phyloP scores from a whole-genome alignment of 176 grass and related monocot species.

The Cymbopogon citratus region DNA sequence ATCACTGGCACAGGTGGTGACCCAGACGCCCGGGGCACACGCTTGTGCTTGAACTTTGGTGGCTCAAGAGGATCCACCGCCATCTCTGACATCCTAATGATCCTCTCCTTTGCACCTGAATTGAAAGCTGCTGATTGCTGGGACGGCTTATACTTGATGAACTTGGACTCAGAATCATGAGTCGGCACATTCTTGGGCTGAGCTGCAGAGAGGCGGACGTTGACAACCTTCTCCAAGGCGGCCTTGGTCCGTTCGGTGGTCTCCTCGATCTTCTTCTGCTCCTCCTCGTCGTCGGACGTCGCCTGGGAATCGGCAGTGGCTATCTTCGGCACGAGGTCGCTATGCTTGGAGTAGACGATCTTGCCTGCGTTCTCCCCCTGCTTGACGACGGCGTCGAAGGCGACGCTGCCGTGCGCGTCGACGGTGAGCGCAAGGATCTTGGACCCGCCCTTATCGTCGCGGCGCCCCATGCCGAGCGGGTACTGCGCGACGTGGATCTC shows the following conservation, averaged over 20 bases:
- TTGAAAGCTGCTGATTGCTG: slow-evolving; percentile 93
- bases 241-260: slow-evolving; percentile 65
- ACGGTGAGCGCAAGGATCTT: slow-evolving; percentile 91
- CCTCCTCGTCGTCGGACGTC: slow-evolving; percentile 41
- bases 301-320: slow-evolving; percentile 38
- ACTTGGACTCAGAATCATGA: slow-evolving; percentile 74
- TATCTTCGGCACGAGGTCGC: slow-evolving; percentile 80
- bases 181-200: slow-evolving; percentile 94
- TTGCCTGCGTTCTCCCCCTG: slow-evolving; percentile 90
- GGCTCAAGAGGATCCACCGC: slow-evolving; percentile 84
- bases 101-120: slow-evolving; percentile 94
- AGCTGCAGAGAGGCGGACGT: slow-evolving; percentile 71
- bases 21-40: slow-evolving; percentile 69
- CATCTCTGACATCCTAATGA: slow-evolving; percentile 83
- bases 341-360: slow-evolving; percentile 93
- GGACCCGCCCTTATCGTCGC: slow-evolving; percentile 75
- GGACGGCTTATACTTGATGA: slow-evolving; percentile 97
- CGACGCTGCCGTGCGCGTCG: slow-evolving; percentile 71
- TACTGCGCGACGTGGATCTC: slow-evolving; percentile 94
- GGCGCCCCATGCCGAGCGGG: slow-evolving; percentile 85
- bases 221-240: slow-evolving; percentile 89
- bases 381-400: slow-evolving; percentile 95
- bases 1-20: slow-evolving; percentile 86
- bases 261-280: slow-evolving; percentile 74
- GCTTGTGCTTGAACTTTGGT: slow-evolving; percentile 97